Evolutionary conservation across 1,284 basidiomycete genomes (phyloP).

Genomic region (Somion occarium): DNA sequence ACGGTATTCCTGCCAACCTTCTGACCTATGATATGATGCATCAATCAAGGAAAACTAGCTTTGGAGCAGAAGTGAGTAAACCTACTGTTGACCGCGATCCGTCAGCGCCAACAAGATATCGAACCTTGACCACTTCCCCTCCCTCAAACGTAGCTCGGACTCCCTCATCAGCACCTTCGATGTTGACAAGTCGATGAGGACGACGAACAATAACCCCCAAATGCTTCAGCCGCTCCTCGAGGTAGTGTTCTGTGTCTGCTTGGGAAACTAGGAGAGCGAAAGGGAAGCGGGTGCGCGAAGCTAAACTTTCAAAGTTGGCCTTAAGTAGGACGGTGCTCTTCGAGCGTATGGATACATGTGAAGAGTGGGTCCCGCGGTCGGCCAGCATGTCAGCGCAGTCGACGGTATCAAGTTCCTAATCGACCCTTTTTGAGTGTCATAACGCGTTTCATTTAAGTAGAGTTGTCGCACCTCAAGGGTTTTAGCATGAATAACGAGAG

Average conservation of each 20-base stretch:
- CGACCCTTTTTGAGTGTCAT: too few species aligned
- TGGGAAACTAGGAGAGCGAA: conserved; percentile 44
- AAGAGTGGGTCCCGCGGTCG: conserved; percentile 32
- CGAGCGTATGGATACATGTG: conserved; percentile 22
- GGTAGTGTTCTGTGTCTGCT: conserved; percentile 38
- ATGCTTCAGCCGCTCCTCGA: conserved; percentile 32
- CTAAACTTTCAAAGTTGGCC: conserved; percentile 28
- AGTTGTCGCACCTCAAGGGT: conserved; percentile 26
- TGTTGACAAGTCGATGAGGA: conserved; percentile 31
- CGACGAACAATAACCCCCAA: conserved; percentile 30
- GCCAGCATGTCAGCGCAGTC: conserved; percentile 39
- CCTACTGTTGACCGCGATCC: conserved; percentile 49
- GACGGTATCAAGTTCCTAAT: conserved; percentile 43
- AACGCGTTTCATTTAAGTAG: too few species aligned
- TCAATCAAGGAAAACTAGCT: not conserved
- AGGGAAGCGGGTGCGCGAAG: conserved; percentile 39
- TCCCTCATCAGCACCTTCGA: conserved; percentile 18
- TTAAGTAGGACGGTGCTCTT: conserved; percentile 19
- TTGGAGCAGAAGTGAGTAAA: conserved; percentile 8
- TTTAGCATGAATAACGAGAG: conserved; percentile 25
- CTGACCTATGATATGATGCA: conserved; percentile 20
- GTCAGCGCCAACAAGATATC: conserved; percentile 53
- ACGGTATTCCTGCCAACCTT: conserved; percentile 21
- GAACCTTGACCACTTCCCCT: conserved; percentile 39
- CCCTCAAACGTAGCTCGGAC: conserved; percentile 39